Percentiles rank a stretch among this genome's conserved stretches.
Evolutionary conservation across 192 early-diverging fungal genomes (phyloP).

Genomic region (Pecoramyces ruminantium): DNA sequence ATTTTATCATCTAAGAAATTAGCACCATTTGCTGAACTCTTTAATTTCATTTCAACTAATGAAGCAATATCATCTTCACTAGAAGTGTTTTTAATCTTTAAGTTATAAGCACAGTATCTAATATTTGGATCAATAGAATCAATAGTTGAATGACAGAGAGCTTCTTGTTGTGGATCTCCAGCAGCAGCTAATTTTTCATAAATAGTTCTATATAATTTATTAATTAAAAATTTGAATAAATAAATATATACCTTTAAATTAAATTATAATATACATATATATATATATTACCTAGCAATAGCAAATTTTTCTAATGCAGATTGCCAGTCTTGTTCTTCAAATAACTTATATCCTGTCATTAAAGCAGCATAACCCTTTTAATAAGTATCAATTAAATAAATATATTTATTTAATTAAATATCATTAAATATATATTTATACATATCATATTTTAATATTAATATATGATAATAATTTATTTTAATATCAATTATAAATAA

Average conservation of each 20-base stretch:
- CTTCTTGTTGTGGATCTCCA: slow-evolving; percentile 34
- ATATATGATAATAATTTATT: too few relatives aligned
- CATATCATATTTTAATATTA: too few relatives aligned
- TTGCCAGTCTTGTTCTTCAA: slow-evolving; percentile 54
- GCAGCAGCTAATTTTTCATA: slow-evolving; percentile 43
- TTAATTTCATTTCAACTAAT: slow-evolving; percentile 16
- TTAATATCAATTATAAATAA: too few relatives aligned
- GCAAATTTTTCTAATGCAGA: slow-evolving; percentile 40
- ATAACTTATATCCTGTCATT: slow-evolving; percentile 45
- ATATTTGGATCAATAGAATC: slow-evolving; percentile 67
- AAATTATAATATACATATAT: too few relatives aligned
- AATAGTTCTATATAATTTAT: slow-evolving; percentile 43
- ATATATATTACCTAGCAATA: slow-evolving; percentile 26
- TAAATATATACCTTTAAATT: too few relatives aligned
- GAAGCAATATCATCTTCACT: slow-evolving; percentile 17
- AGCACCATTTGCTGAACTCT: background rate
- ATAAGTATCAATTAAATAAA: background rate
- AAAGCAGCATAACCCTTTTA: slow-evolving; percentile 43
- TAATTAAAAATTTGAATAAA: too few relatives aligned
- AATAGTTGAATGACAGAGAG: slow-evolving; percentile 42
- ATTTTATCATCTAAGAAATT: background rate
- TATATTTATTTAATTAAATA: too few relatives aligned
- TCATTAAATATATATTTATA: too few relatives aligned
- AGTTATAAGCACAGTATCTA: slow-evolving; percentile 57
- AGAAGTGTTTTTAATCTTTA: slow-evolving; percentile 13